Evolutionary conservation across 805 yeast genomes (phyloP), one percentile per base, ranked within the genome.

Genomic region (Naumovozyma castellii): DNA sequence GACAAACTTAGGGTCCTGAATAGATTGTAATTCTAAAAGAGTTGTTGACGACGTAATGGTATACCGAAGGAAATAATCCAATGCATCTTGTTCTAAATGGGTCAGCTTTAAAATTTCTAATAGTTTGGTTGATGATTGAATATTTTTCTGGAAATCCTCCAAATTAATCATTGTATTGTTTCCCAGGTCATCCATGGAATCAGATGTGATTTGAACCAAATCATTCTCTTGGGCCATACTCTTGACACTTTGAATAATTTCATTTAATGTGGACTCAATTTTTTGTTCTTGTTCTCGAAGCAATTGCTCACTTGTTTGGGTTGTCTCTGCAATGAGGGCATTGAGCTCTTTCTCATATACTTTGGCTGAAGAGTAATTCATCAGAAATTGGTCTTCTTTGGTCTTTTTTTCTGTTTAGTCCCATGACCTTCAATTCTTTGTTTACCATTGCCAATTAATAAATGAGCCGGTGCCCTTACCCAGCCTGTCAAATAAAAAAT

Each of bases 11-110:
- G 53, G 48, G 40, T 59, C 61, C 14, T 51, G 41, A n/a, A 43
- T 43, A 8, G 58, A 46, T 3, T 47, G 43, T 3, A 58, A 25
- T 18, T 48, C 47, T 34, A 49, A 32, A 6, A 45, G 35, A 17
- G 46, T 46, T 3, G 48, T 38, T 25, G 39, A 36, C 3, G 57
- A 46, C 5, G 59, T 52, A 16, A 59, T 46, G 0, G 57, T 56
- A 18, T 51, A 50, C 18, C 64, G 47, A 28, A 59, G 42, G 37
- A 59, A 59, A 38, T 52, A 50, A 37, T 59, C 64, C 18, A 59
- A 39, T 0, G 59, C 47, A 34, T 59, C 64, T 40, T 56, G 58
- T 39, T 59, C 60, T 37, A 59, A 40, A 45, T 59, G 57, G 13
- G 53, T 44, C 32, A 44, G 32, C 28, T 49, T 53, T 20, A 59